Base-by-base conservation (phyloP, 176 grass and related monocot genomes). In the Aegilops bicornis region DNA sequence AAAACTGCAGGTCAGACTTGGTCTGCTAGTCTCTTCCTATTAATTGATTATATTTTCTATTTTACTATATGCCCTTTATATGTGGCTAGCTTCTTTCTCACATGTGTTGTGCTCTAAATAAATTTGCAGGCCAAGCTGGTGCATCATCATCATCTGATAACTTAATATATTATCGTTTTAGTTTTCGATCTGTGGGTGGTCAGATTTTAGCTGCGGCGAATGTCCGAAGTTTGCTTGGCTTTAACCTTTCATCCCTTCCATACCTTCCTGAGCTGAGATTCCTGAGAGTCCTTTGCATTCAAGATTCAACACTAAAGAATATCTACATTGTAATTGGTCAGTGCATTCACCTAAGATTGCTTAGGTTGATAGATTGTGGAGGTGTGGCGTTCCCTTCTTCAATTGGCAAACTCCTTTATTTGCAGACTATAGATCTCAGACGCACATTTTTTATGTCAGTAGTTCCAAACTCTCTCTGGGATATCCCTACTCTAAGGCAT, bases 391-490 rank as follows among this genome's bases (percentile, higher is more conserved):
- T 71, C 4, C 69, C 36, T 72, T 72, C 36, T 72, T 72, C 69
- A 42, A 24, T 72, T 24, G 36, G 69, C 0, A 10, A 35, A 35
- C 65, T 68, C 15, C 30, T 68, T 33, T 68, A 68, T 16, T 19
- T 68, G 1, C 65, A 68, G 7, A 68, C 19, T 24, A 42, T 72
- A 72, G 69, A 72, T 40, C 1, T 72, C 1, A 4, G 0, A n/a
- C 2, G 1, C 3, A 86, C 63, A 0, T 4, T 10, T 13, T 58
- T 89, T 37, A 16, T 37, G 3, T 16, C 78, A 12, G 14, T 15
- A 6, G 15, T 92, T 23, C 90, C 87, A 24, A 54, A 42, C 15
- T 82, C 69, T 1, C 71, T 86, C 8, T 92, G 90, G 87, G 64
- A 71, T 43, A 89, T 89, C 10, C 77, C 79, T 27, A n/a, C 64